phyloP scores from a whole-genome alignment of 2,329 filamentous ascomycete genomes.

The Fusarium nygamai region DNA sequence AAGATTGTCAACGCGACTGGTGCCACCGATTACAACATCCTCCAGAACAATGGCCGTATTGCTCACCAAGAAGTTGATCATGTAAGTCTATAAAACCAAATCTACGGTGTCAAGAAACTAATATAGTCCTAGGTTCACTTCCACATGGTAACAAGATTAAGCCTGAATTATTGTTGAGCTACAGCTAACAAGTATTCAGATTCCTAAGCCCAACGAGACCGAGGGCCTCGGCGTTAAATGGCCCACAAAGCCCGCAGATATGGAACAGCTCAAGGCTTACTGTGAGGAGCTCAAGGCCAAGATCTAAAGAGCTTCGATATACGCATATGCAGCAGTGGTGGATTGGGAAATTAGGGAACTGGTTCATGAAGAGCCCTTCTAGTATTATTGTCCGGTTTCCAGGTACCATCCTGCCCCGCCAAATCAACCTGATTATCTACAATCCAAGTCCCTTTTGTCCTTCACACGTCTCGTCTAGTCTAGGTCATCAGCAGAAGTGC shows the following conservation, averaged over 20 bases:
- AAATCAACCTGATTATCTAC: constrained; percentile 19
- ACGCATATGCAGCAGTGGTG: not conserved
- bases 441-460: constrained; percentile 6
- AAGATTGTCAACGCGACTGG: constrained; percentile 83
- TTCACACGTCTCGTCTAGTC: constrained; percentile 49
- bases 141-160: constrained; percentile 74
- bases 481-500: constrained; percentile 57
- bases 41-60: constrained; percentile 94
- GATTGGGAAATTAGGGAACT: constrained; percentile 3
- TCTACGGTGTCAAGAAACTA: not conserved
- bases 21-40: constrained; percentile 85
- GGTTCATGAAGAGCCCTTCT: constrained; percentile 21
- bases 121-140: constrained; percentile 77
- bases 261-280: constrained; percentile 83
- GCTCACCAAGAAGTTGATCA: constrained; percentile 95
- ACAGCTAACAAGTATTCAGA: constrained; percentile 59
- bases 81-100: constrained; percentile 62
- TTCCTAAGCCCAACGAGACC: constrained; percentile 87
- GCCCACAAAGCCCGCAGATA: constrained; percentile 80
- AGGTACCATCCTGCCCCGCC: not conserved
- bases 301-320: constrained; percentile 66
- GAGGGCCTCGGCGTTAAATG: constrained; percentile 85
- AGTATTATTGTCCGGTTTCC: constrained; percentile 27
- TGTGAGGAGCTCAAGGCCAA: constrained; percentile 88
- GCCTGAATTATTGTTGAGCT: not conserved